Evolutionary conservation across 2,329 filamentous ascomycete genomes (phyloP).

Genomic region (Cadophora gregata): DNA sequence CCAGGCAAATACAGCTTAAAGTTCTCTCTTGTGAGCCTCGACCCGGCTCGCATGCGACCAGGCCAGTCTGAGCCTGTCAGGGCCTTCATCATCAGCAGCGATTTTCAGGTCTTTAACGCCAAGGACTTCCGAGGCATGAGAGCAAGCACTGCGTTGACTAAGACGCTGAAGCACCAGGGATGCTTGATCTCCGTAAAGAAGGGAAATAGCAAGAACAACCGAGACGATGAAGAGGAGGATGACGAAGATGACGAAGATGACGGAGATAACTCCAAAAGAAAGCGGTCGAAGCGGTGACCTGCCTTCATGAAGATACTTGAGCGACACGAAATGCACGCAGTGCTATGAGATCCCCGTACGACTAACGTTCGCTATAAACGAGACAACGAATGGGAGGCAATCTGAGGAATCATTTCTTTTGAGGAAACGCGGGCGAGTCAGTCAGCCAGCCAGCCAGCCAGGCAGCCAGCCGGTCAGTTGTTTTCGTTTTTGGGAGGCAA

Average conservation of each 20-base stretch:
- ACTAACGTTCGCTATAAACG: slow-evolving; percentile 2
- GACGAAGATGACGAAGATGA: slow-evolving; percentile 18
- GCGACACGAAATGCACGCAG: slow-evolving; percentile 1
- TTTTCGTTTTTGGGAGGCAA: not conserved
- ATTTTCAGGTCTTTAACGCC: slow-evolving; percentile 82
- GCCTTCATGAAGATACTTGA: not conserved
- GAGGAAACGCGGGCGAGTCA: not conserved
- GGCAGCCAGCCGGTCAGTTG: not conserved
- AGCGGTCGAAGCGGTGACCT: slow-evolving; percentile 29
- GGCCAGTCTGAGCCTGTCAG: slow-evolving; percentile 58
- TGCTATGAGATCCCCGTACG: not conserved
- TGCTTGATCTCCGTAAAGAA: slow-evolving; percentile 88
- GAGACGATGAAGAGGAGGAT: slow-evolving; percentile 31
- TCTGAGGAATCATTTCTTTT: not conserved
- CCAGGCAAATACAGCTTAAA: slow-evolving; percentile 77
- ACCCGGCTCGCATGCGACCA: slow-evolving; percentile 62
- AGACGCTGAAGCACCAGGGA: slow-evolving; percentile 77
- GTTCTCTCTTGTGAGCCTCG: slow-evolving; percentile 76
- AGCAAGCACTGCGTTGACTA: slow-evolving; percentile 75
- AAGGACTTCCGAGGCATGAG: slow-evolving; percentile 89
- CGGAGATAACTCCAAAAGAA: slow-evolving; percentile 22
- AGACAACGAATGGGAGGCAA: slow-evolving; percentile 11
- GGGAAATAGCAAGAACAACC: slow-evolving; percentile 68
- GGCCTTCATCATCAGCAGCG: slow-evolving; percentile 64
- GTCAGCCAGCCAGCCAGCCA: not conserved